Conservation (phyloP, 257 asterid species). For the Agastache rugosa region DNA sequence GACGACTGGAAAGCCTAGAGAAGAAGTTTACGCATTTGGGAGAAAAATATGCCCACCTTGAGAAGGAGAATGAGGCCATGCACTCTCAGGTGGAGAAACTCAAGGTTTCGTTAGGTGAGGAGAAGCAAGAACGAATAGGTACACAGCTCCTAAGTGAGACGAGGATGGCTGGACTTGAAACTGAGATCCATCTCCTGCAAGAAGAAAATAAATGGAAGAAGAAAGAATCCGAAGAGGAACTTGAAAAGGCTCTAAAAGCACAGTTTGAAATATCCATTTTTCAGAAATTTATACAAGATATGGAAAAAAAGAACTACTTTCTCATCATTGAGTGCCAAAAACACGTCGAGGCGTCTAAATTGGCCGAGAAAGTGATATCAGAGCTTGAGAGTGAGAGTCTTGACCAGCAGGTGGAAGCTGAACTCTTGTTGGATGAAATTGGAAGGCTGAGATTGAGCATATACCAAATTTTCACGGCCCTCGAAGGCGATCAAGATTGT, state of each 20-base stretch:
- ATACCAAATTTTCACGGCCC: conserved; percentile 66
- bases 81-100: conserved; percentile 67
- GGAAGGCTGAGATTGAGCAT: conserved; percentile 74
- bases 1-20: conserved; percentile 63
- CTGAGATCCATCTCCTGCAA: conserved; percentile 68
- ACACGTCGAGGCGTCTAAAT: conserved; percentile 84
- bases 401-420: conserved; percentile 95
- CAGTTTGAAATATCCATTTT: conserved; percentile 83
- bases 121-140: conserved; percentile 71
- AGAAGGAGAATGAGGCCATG: conserved; percentile 74
- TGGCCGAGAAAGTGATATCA: conserved; percentile 82
- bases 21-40: conserved; percentile 69
- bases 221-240: conserved; percentile 78
- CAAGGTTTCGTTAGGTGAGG: conserved; percentile 57
- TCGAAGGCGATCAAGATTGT: conserved; percentile 51
- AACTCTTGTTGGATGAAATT: conserved; percentile 78
- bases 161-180: conserved; percentile 67
- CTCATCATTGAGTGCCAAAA: conserved; percentile 83
- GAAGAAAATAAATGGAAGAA: conserved; percentile 76
- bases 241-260: conserved; percentile 75
- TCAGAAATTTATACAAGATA: conserved; percentile 89
- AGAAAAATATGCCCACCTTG: conserved; percentile 66
- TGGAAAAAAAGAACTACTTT: conserved; percentile 81
- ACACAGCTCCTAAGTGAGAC: conserved; percentile 58
- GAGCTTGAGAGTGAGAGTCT: conserved; percentile 94